These are phyloP conservation scores for Starmerella geochares DNA, from an alignment of 805 yeast species.

Conservation along the genomic window DNA sequence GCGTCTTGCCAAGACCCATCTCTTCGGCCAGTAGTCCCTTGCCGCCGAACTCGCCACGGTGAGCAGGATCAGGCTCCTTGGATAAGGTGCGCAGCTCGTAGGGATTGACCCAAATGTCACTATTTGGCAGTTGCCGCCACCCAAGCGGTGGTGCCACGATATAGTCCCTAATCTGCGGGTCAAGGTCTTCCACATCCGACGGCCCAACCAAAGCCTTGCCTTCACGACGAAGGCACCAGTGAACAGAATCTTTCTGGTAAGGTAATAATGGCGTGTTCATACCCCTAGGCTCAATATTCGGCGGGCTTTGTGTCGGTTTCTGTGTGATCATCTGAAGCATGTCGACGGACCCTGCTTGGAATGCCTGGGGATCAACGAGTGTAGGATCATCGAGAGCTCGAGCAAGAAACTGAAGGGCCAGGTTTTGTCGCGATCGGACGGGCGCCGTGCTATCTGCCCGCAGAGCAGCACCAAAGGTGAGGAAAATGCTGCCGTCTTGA, in stretches of 20 bases:
- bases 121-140: conserved; percentile 22
- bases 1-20: conserved; percentile 95
- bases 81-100: conserved; percentile 15
- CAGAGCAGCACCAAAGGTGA: conserved; percentile 4
- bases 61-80: conserved; percentile 9
- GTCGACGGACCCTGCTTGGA: conserved; percentile 14
- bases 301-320: background rate
- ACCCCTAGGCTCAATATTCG: conserved; percentile 16
- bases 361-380: conserved; percentile 13
- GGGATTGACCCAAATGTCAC: conserved; percentile 28
- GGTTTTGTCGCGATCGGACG: background rate
- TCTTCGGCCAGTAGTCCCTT: conserved; percentile 79
- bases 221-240: conserved; percentile 33
- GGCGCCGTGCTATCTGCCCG: conserved; percentile 3
- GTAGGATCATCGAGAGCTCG: conserved; percentile 15
- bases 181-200: conserved; percentile 22
- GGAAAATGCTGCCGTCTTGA: background rate
- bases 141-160: conserved; percentile 27
- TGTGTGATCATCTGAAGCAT: conserved; percentile 17
- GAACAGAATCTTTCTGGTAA: conserved; percentile 32
- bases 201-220: conserved; percentile 27
- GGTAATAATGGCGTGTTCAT: conserved; percentile 25
- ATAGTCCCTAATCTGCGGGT: conserved; percentile 16
- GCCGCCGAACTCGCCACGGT: conserved; percentile 31
- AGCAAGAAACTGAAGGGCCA: conserved; percentile 14